Conservation (phyloP, 2,329 filamentous ascomycete genomes). For the Paecilomyces dactylethromorphus region DNA sequence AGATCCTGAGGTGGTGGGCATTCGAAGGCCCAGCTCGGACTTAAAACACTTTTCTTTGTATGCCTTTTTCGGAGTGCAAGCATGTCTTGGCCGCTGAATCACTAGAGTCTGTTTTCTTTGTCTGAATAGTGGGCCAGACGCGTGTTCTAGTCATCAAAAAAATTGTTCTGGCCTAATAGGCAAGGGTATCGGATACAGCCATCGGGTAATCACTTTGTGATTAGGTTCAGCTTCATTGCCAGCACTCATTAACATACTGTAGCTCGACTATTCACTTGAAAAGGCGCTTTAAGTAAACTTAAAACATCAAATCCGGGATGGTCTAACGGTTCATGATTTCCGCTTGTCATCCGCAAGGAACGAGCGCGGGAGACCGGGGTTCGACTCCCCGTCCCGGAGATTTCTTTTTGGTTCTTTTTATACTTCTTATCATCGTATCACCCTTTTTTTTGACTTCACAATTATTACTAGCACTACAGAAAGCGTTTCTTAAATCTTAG, state of each 20-base stretch:
- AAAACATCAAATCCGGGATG: background rate
- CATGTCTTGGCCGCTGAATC: no score
- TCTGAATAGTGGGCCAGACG: background rate
- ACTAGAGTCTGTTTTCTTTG: background rate
- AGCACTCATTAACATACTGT: no score
- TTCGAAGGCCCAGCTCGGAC: background rate
- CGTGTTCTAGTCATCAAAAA: background rate
- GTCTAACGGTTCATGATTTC: background rate
- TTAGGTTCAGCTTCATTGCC: no score
- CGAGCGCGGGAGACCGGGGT: constrained; percentile 18
- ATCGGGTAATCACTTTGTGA: no score
- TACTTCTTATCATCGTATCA: background rate
- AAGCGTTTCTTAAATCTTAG: background rate
- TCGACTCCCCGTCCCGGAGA: constrained; percentile 13
- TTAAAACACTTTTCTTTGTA: background rate
- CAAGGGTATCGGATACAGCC: no score
- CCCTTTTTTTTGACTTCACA: background rate
- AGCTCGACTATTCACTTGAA: no score
- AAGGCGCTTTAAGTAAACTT: background rate
- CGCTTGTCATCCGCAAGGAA: background rate
- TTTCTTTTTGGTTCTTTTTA: background rate
- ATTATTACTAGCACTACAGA: background rate
- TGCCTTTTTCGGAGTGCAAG: background rate
- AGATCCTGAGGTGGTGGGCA: background rate
- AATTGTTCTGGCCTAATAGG: background rate